These are phyloP conservation scores for Aspergillus fijiensis DNA, from an alignment of 2,329 filamentous ascomycete species.

Conservation along the genomic window DNA sequence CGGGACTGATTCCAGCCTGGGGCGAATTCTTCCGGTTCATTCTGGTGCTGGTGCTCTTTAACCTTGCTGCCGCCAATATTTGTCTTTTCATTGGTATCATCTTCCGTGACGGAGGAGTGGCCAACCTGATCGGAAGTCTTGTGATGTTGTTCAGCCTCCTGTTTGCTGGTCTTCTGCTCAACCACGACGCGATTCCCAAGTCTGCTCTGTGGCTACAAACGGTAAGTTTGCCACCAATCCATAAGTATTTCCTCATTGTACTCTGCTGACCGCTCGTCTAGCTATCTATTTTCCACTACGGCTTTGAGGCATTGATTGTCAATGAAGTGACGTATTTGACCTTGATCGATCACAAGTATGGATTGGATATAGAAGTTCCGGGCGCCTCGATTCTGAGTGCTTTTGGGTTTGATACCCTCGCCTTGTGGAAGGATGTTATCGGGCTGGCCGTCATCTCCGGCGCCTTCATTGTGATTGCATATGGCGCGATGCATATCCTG, in stretches of 20 bases:
- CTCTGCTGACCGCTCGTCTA: slow-evolving; percentile 35
- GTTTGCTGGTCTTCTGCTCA: slow-evolving; percentile 90
- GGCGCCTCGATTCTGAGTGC: slow-evolving; percentile 90
- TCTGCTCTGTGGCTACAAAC: slow-evolving; percentile 86
- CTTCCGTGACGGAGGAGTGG: slow-evolving; percentile 86
- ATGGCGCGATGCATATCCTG: slow-evolving; percentile 87
- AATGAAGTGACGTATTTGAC: slow-evolving; percentile 92
- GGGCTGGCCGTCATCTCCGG: slow-evolving; percentile 80
- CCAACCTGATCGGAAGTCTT: slow-evolving; percentile 87
- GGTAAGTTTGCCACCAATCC: slow-evolving; percentile 46
- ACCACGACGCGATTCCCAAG: slow-evolving; percentile 86
- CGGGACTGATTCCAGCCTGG: slow-evolving; percentile 78
- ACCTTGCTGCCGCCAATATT: slow-evolving; percentile 87
- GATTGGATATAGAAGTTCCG: slow-evolving; percentile 92
- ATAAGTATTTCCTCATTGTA: neutral
- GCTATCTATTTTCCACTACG: slow-evolving; percentile 97
- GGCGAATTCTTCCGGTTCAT: slow-evolving; percentile 88
- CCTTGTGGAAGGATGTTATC: slow-evolving; percentile 79
- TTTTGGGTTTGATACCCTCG: slow-evolving; percentile 88
- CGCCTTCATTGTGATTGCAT: slow-evolving; percentile 82
- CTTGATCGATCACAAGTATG: slow-evolving; percentile 90
- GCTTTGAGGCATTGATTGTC: slow-evolving; percentile 92
- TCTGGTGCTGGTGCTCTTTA: slow-evolving; percentile 89
- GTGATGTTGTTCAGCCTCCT: slow-evolving; percentile 97
- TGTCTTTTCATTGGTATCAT: slow-evolving; percentile 96